Conservation (phyloP, 257 asterid species). For the Plantago elongata region DNA sequence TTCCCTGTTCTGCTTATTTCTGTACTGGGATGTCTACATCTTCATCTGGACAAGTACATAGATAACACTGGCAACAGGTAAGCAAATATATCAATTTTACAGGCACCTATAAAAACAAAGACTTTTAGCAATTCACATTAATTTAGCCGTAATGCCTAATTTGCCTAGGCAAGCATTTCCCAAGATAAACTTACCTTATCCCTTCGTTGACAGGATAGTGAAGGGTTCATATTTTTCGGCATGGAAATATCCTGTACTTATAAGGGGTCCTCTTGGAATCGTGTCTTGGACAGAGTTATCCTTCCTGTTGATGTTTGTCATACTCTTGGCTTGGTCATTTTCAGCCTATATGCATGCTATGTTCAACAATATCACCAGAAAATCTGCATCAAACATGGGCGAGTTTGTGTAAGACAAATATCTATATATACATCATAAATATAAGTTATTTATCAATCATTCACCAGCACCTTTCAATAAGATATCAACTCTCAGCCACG, state of each 20-base stretch:
- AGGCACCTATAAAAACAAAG: not conserved
- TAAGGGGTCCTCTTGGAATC: slow-evolving; percentile 40
- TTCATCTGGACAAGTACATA: slow-evolving; percentile 31
- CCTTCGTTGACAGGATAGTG: slow-evolving; percentile 17
- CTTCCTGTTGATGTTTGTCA: slow-evolving; percentile 25
- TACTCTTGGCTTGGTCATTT: slow-evolving; percentile 39
- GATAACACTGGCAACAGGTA: slow-evolving; percentile 20
- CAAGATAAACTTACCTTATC: not conserved
- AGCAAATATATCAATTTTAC: not conserved
- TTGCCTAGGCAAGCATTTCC: not conserved
- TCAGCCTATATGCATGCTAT: slow-evolving; percentile 31
- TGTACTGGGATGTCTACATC: slow-evolving; percentile 38
- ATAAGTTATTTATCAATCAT: no score
- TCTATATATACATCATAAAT: no score
- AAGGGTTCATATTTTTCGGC: slow-evolving; percentile 14
- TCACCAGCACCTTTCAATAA: not conserved
- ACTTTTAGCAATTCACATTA: no score
- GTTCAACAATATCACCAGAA: slow-evolving; percentile 38
- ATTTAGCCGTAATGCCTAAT: no score
- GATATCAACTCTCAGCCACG: not conserved
- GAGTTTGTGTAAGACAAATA: slow-evolving; percentile 28
- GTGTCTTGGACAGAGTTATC: slow-evolving; percentile 31
- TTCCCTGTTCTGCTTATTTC: slow-evolving; percentile 35
- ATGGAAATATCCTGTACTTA: slow-evolving; percentile 32
- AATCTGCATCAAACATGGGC: slow-evolving; percentile 31